Evolutionary conservation across 768 basidiomycete genomes (phyloP).

Genomic region (Tephrocybe sp.): DNA sequence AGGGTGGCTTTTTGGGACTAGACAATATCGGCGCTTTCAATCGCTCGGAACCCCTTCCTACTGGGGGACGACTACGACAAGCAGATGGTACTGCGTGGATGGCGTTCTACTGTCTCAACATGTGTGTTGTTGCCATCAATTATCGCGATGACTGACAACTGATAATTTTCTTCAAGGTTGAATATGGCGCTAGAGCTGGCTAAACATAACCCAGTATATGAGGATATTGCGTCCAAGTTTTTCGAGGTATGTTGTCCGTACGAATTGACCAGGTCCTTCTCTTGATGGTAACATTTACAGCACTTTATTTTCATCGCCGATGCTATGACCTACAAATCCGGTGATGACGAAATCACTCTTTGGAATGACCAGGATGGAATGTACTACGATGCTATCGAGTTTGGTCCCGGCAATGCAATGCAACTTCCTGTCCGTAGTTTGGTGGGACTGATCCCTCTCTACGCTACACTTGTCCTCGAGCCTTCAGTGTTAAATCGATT

Average conservation of each 20-base stretch:
- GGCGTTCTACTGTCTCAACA: slow-evolving; percentile 98
- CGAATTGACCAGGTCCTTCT: not conserved
- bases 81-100: slow-evolving; percentile 99
- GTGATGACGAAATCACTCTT: slow-evolving; percentile 75
- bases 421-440: slow-evolving; percentile 93
- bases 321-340: slow-evolving; percentile 91
- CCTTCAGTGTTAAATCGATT: slow-evolving; percentile 85
- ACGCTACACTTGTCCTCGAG: slow-evolving; percentile 92
- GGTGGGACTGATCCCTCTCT: slow-evolving; percentile 96
- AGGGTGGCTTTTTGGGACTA: slow-evolving; percentile 95
- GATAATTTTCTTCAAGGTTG: slow-evolving; percentile 50
- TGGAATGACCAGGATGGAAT: slow-evolving; percentile 98
- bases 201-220: slow-evolving; percentile 96
- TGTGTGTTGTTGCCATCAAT: slow-evolving; percentile 46
- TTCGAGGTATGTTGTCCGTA: slow-evolving; percentile 57
- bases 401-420: slow-evolving; percentile 76
- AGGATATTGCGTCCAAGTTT: slow-evolving; percentile 99
- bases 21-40: slow-evolving; percentile 99
- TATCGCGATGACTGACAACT: not conserved
- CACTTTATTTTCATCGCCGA: slow-evolving; percentile 99
- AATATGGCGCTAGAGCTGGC: slow-evolving; percentile 97
- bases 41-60: slow-evolving; percentile 93
- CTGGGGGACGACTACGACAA: slow-evolving; percentile 90
- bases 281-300: slow-evolving; percentile 31
- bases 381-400: slow-evolving; percentile 97